Conservation (phyloP, 441 rosid genomes). For the Corymbia citriodora region DNA sequence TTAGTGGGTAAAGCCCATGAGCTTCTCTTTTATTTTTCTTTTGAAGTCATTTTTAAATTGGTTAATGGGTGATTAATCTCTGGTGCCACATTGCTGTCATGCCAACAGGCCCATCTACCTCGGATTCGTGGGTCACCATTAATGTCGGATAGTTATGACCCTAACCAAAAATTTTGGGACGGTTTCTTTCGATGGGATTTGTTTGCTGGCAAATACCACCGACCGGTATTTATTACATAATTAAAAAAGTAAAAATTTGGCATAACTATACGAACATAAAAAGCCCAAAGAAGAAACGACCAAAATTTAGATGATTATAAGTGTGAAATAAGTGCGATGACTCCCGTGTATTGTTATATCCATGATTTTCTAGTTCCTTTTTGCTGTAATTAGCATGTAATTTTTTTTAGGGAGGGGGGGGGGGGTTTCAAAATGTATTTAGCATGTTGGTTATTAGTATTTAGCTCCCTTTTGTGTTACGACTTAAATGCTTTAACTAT, state of each 20-base stretch:
- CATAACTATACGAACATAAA: neutral
- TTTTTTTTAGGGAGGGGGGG: too few relatives aligned
- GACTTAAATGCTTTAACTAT: neutral
- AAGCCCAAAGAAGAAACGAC: neutral
- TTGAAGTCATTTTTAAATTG: neutral
- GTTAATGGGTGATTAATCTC: neutral
- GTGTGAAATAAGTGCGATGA: neutral
- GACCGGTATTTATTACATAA: neutral
- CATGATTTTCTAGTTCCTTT: fast-evolving
- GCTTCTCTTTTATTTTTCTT: too few relatives aligned
- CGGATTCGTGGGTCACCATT: too few relatives aligned
- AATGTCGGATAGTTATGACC: neutral
- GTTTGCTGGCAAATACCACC: neutral
- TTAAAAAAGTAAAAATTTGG: neutral
- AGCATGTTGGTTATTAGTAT: neutral
- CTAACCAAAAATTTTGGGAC: neutral
- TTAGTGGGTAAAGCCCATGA: too few relatives aligned
- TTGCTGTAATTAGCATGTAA: neutral
- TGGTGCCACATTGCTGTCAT: neutral
- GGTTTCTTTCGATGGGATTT: neutral
- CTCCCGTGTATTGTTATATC: neutral
- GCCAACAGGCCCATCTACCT: too few relatives aligned
- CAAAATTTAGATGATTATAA: neutral
- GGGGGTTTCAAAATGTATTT: too few relatives aligned
- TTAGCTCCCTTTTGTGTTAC: neutral